A percentile compares a stretch with the other conserved stretches of the same genome.
phyloP scores from a whole-genome alignment of 2,329 filamentous ascomycete genomes.

The Colletotrichum zoysiae region DNA sequence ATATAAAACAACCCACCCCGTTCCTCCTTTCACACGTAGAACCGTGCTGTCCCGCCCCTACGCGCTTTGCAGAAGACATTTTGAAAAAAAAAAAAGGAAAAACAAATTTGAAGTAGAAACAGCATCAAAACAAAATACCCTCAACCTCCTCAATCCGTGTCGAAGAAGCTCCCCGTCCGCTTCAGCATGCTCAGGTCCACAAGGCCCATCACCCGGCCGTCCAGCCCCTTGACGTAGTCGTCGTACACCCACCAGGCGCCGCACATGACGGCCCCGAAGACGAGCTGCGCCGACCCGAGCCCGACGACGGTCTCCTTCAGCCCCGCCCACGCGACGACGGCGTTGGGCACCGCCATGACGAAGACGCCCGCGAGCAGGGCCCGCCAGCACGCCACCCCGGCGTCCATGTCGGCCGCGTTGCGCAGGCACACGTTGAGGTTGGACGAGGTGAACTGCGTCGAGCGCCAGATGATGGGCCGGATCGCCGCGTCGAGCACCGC shows the following conservation, averaged over 20 bases:
- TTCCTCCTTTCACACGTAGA: too few relatives aligned
- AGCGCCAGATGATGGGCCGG: conserved; percentile 59
- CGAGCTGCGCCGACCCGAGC: conserved; percentile 56
- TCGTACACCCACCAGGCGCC: conserved; percentile 58
- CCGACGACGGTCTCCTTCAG: conserved; percentile 56
- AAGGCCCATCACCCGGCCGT: conserved; percentile 62
- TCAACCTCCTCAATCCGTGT: conserved; percentile 52
- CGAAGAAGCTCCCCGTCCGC: conserved; percentile 60
- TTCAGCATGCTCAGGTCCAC: conserved; percentile 60
- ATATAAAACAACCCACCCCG: background rate
- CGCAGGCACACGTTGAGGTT: conserved; percentile 61
- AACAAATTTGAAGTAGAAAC: too few relatives aligned
- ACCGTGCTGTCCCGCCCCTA: too few relatives aligned
- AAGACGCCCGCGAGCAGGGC: conserved; percentile 58
- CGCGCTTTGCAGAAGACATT: too few relatives aligned
- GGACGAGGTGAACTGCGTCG: conserved; percentile 62
- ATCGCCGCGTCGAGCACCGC: conserved; percentile 56
- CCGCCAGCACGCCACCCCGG: conserved; percentile 56
- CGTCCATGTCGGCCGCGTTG: conserved; percentile 63
- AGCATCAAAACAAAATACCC: background rate
- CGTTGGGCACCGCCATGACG: conserved; percentile 56
- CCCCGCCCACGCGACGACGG: conserved; percentile 49
- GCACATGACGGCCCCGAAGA: conserved; percentile 52
- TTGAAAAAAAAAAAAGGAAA: too few relatives aligned
- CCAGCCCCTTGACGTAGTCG: conserved; percentile 56